Conservation (phyloP, 495 filamentous ascomycete species). For the Tuber calosporum region DNA sequence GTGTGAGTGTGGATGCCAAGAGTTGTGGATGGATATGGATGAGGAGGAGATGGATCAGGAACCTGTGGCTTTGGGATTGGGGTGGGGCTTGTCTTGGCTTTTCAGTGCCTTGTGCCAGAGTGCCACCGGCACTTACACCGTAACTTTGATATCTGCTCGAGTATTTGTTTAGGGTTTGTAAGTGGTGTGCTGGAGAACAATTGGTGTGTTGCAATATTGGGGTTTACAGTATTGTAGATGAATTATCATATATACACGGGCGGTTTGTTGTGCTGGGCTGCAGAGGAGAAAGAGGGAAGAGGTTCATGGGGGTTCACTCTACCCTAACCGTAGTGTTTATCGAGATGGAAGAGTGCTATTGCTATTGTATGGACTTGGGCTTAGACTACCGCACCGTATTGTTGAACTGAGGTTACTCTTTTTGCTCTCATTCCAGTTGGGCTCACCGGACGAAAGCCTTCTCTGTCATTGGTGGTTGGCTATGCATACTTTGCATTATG, state of each 20-base stretch:
- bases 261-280: no score
- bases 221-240: not conserved
- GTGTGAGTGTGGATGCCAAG: not conserved
- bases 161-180: not conserved
- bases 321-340: not conserved
- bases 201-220: not conserved
- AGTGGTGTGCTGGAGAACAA: not conserved
- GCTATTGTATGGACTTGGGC: not conserved
- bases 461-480: not conserved
- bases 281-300: not conserved
- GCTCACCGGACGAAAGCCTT: not conserved
- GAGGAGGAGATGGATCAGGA: conserved; percentile 4
- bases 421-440: not conserved
- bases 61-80: not conserved
- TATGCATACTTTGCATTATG: not conserved
- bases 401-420: not conserved
- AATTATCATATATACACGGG: no score
- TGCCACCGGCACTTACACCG: no score
- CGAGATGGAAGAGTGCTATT: not conserved
- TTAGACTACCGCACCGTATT: not conserved
- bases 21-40: not conserved
- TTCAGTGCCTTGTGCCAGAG: not conserved
- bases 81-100: not conserved
- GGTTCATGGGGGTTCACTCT: not conserved
- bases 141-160: not conserved